These are phyloP conservation scores for Myxozyma monticola DNA, from an alignment of 805 yeast species.

Conservation along the genomic window DNA sequence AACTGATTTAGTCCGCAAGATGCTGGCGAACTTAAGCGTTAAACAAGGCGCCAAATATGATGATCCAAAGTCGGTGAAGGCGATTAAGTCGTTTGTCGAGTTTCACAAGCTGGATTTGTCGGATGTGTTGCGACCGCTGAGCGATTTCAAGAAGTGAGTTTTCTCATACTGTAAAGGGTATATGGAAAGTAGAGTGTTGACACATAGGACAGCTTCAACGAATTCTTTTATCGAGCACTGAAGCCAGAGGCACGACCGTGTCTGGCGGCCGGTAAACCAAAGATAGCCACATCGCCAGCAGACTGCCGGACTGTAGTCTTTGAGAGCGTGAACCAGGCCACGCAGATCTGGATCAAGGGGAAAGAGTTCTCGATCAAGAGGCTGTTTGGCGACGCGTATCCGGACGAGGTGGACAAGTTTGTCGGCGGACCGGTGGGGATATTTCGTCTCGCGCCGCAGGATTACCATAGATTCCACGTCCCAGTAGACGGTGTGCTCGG, in stretches of 20 bases:
- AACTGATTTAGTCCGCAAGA: conserved; percentile 45
- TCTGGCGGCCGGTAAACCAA: conserved; percentile 55
- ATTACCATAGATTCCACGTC: conserved; percentile 88
- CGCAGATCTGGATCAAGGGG: conserved; percentile 87
- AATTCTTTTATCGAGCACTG: conserved; percentile 80
- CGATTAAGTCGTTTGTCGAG: conserved; percentile 73
- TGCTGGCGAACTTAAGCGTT: conserved; percentile 64
- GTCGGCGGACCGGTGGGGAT: conserved; percentile 65
- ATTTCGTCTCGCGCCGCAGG: conserved; percentile 94
- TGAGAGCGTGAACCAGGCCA: conserved; percentile 57
- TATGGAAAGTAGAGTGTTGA: neutral
- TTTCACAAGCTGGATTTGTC: conserved; percentile 78
- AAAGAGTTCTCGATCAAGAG: conserved; percentile 66
- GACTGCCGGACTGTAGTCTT: conserved; percentile 84
- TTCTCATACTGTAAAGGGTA: too few species aligned
- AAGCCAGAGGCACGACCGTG: conserved; percentile 69
- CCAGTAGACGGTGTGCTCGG: conserved; percentile 79
- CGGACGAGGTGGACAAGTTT: conserved; percentile 42
- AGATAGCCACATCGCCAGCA: conserved; percentile 72
- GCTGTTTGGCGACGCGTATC: conserved; percentile 50
- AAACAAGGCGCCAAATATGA: conserved; percentile 88
- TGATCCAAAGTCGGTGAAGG: conserved; percentile 59
- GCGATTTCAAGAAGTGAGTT: conserved; percentile 50
- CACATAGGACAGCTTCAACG: conserved; percentile 59
- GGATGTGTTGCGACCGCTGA: conserved; percentile 60